phyloP scores from a whole-genome alignment of 2,329 filamentous ascomycete genomes.

The Podosphaera leucotricha region DNA sequence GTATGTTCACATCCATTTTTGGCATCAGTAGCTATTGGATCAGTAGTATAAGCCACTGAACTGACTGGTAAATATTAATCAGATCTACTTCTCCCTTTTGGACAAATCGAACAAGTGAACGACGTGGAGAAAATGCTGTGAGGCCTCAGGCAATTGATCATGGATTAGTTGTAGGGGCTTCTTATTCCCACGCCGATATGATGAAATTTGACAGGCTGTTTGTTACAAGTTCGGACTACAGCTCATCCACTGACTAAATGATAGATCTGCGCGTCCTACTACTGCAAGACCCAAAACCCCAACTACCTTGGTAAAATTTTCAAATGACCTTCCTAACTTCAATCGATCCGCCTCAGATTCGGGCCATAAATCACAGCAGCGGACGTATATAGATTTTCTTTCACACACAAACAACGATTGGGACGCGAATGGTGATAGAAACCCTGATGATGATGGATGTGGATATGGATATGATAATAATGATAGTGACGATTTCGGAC shows the following conservation, averaged over 20 bases:
- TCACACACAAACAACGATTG: conserved; percentile 66
- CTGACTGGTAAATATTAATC: conserved; percentile 14
- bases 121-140: conserved; percentile 26
- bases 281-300: conserved; percentile 54
- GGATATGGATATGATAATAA: conserved; percentile 60
- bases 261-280: conserved; percentile 33
- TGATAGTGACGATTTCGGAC: conserved; percentile 82
- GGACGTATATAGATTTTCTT: conserved; percentile 59
- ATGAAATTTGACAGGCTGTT: conserved; percentile 69
- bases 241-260: conserved; percentile 2
- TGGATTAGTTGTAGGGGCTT: conserved; percentile 66
- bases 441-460: conserved; percentile 45
- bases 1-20: conserved; percentile 21
- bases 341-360: conserved; percentile 26
- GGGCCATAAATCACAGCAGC: conserved; percentile 41
- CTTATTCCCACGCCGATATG: conserved; percentile 91
- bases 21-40: not conserved
- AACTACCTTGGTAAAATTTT: conserved; percentile 30
- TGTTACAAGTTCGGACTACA: conserved; percentile 11
- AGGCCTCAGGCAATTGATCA: conserved; percentile 35
- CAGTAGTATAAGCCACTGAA: conserved; percentile 1
- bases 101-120: conserved; percentile 34
- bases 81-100: conserved; percentile 83
- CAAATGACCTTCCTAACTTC: conserved; percentile 31
- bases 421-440: conserved; percentile 47